phyloP scores from a whole-genome alignment of 202 grass and related monocot species.

The Musa balbisiana region DNA sequence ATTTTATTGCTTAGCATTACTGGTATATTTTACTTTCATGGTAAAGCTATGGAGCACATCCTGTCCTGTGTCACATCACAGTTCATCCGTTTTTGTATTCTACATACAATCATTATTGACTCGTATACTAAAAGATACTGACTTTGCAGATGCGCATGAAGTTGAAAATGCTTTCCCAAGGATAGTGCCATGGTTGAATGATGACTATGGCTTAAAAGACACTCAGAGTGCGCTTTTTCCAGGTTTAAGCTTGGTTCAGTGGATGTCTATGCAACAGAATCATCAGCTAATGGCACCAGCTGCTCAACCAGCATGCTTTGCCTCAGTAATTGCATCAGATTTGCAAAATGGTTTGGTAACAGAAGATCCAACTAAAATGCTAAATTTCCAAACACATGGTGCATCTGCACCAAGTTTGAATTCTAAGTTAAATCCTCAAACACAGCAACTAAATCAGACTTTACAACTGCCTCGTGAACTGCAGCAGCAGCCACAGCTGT shows the following conservation, averaged over 20 bases:
- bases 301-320: conserved; percentile 40
- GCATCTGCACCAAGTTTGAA: conserved; percentile 46
- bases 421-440: conserved; percentile 45
- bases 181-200: conserved; percentile 89
- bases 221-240: conserved; percentile 76
- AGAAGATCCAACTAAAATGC: conserved; percentile 49
- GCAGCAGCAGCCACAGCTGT: conserved; percentile 53
- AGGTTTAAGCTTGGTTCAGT: conserved; percentile 83
- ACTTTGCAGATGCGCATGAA: conserved; percentile 73
- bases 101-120: background rate
- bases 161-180: conserved; percentile 88
- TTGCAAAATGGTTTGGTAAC: conserved; percentile 38
- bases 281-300: conserved; percentile 43
- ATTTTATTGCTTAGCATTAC: too few relatives aligned
- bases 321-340: conserved; percentile 28
- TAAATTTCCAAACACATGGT: conserved; percentile 58
- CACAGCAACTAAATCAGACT: conserved; percentile 37
- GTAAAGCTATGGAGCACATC: too few relatives aligned
- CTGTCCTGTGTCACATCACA: background rate
- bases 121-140: conserved; percentile 7
- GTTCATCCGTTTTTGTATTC: too few relatives aligned
- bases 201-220: conserved; percentile 84
- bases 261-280: conserved; percentile 99
- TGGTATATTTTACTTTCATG: background rate
- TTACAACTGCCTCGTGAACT: conserved; percentile 40